Evolutionary conservation across 2,329 filamentous ascomycete genomes (phyloP), one percentile per base, ranked within the genome.

Genomic region (Phialophora verrucosa): DNA sequence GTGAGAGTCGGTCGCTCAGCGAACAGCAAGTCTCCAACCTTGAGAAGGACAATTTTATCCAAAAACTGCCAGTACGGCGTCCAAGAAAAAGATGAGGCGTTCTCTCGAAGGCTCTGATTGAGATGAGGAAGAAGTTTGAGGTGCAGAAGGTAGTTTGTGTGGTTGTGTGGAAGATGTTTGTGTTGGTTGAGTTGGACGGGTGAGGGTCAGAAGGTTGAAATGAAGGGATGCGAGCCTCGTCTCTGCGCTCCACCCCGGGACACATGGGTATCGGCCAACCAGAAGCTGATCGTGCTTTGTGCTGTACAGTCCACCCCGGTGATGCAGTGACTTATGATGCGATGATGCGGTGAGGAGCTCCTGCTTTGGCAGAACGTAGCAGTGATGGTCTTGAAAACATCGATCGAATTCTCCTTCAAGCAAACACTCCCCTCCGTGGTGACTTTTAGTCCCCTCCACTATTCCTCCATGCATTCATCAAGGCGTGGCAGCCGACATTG

Each of bases 161-260:
- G 50, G 59, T 62, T 50, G 44, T 53, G 57, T 29, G 42, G 17
- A 29, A 60, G 58, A 35, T 61, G 50, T 57, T 38, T 65, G 57
- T 31, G 27, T 2, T 57, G 50, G 17, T 27, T 23, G 60, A 56
- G 25, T 49, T 8, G 27, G 50, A 56, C 20, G 27, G 50, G 2
- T 55, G 60, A 49, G 29, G 47, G 55, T 44, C 25, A 27, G 50
- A 60, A 31, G 25, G 59, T 64, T 51, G 25, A 29, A 47, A 54
- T 25, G 29, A 49, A 32, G 35, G 32, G 44, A 59, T 58, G 53
- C 44, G 64, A 59, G 59, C 29, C 49, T 44, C 54, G 55, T 51
- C 54, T 55, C 53, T 55, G 29, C 53, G 60, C 38, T 63, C 60
- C 60, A 32, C 60, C 51, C 60, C 59, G 53, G 53, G 20, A 51